Evolutionary conservation across 176 grass and related monocot species (phyloP).

Genomic region (Carex littledalei): DNA sequence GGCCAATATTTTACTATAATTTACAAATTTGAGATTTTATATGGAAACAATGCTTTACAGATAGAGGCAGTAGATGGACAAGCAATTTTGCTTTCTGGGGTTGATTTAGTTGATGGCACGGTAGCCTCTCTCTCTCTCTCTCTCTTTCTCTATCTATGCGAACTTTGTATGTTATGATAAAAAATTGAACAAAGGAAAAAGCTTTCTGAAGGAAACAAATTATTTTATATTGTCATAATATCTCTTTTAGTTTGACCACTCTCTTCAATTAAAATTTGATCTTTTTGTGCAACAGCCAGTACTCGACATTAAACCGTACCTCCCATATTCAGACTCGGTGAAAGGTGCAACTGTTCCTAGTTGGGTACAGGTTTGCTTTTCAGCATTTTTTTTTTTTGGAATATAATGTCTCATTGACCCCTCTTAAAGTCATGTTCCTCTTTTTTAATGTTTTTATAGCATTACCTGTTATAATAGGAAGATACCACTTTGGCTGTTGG

Average conservation of each 20-base stretch:
- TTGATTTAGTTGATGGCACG: constrained; percentile 93
- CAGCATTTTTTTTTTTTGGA: not conserved
- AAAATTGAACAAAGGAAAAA: not conserved
- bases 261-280: not conserved
- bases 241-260: constrained; percentile 19
- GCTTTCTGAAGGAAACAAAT: not conserved
- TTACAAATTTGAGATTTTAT: not conserved
- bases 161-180: not conserved
- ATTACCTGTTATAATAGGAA: constrained; percentile 35
- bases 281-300: constrained; percentile 62
- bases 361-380: constrained; percentile 33
- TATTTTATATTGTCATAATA: not conserved
- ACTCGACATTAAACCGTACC: constrained; percentile 96
- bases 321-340: constrained; percentile 80
- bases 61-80: constrained; percentile 74
- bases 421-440: not conserved
- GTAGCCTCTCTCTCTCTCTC: constrained; percentile 31
- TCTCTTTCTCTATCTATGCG: not conserved
- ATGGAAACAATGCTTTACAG: constrained; percentile 37
- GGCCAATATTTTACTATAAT: not conserved
- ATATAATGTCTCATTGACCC: not conserved
- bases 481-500: constrained; percentile 48
- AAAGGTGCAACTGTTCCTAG: constrained; percentile 43
- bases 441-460: not conserved
- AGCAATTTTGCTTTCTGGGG: constrained; percentile 77